Conservation (phyloP, 2,329 filamentous ascomycete species). For the Alternaria arbusti region DNA sequence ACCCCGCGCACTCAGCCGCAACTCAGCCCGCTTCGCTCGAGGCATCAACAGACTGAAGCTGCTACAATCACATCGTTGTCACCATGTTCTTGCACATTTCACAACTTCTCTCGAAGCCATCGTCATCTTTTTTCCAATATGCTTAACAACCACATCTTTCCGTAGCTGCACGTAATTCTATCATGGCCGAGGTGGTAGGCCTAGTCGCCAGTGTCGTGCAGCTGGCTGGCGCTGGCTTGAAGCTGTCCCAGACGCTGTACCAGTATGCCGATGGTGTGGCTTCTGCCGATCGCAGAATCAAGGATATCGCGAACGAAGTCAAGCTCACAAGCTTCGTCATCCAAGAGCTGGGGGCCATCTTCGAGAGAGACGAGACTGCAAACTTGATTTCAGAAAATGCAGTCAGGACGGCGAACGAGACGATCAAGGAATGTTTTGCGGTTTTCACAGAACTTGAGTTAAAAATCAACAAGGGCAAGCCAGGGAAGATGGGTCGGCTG, state of each 20-base stretch:
- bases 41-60: neutral
- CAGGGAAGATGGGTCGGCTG: constrained; percentile 30
- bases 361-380: constrained; percentile 32
- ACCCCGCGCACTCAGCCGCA: constrained; percentile 2
- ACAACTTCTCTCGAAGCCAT: neutral
- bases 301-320: constrained; percentile 39
- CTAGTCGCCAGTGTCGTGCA: constrained; percentile 42
- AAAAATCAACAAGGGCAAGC: constrained; percentile 34
- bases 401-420: constrained; percentile 33
- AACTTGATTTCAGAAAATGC: constrained; percentile 34
- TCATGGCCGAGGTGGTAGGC: constrained; percentile 35
- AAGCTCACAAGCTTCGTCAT: constrained; percentile 37
- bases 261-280: constrained; percentile 41
- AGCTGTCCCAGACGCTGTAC: constrained; percentile 39
- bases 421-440: constrained; percentile 33
- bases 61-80: neutral
- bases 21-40: constrained; percentile 1
- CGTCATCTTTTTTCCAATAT: neutral
- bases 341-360: constrained; percentile 35
- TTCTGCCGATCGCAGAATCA: constrained; percentile 36
- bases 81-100: neutral
- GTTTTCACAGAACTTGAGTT: constrained; percentile 35
- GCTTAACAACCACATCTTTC: neutral
- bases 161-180: neutral
- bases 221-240: constrained; percentile 37